phyloP scores from a whole-genome alignment of 2,329 filamentous ascomycete genomes.

The Cladosporium sphaerospermum region DNA sequence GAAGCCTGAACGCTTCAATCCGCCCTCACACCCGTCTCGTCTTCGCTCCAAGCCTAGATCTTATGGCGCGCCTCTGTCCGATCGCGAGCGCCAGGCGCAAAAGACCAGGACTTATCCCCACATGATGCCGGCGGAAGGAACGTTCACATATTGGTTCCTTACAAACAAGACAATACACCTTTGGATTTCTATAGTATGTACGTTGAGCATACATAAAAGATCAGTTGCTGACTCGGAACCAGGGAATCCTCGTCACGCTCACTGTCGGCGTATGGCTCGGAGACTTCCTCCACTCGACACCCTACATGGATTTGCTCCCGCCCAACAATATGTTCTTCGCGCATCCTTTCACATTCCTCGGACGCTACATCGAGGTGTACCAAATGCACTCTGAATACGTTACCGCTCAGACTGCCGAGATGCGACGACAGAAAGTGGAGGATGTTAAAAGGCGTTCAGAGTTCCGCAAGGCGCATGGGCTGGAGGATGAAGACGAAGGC shows the following conservation, averaged over 20 bases:
- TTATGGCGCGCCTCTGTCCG: slow-evolving; percentile 69
- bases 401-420: slow-evolving; percentile 62
- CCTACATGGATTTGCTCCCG: slow-evolving; percentile 73
- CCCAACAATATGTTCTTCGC: slow-evolving; percentile 60
- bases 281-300: slow-evolving; percentile 73
- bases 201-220: neutral
- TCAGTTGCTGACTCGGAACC: neutral
- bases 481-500: slow-evolving; percentile 52
- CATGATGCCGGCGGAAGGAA: slow-evolving; percentile 78
- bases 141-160: slow-evolving; percentile 78
- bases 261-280: slow-evolving; percentile 66
- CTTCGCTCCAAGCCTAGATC: slow-evolving; percentile 54
- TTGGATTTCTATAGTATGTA: slow-evolving; percentile 72
- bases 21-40: slow-evolving; percentile 77
- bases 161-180: slow-evolving; percentile 70
- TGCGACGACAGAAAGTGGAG: slow-evolving; percentile 66
- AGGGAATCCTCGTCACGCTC: slow-evolving; percentile 64
- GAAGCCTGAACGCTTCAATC: slow-evolving; percentile 83
- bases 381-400: slow-evolving; percentile 69
- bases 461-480: slow-evolving; percentile 79
- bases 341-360: slow-evolving; percentile 63
- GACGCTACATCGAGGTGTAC: slow-evolving; percentile 64
- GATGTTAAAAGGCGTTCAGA: slow-evolving; percentile 81
- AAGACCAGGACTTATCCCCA: slow-evolving; percentile 72
- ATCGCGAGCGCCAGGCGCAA: slow-evolving; percentile 61